Conservation (phyloP, 2,329 filamentous ascomycete species). For the Rasamsonia emersonii region DNA sequence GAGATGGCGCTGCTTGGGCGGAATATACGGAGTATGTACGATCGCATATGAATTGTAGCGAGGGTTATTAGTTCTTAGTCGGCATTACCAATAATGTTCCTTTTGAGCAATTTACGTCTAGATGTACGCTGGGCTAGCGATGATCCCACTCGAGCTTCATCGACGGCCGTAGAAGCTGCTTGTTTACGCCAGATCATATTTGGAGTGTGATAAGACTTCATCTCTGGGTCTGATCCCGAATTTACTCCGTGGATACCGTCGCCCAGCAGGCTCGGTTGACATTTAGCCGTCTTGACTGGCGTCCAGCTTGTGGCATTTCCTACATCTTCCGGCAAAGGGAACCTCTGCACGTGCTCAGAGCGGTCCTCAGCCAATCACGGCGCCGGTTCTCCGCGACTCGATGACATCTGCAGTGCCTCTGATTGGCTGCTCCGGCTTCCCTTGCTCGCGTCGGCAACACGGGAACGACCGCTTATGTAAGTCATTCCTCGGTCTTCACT, state of each 20-base stretch:
- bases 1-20: slow-evolving; percentile 19
- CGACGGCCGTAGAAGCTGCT: too few relatives aligned
- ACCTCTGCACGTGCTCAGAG: slow-evolving; percentile 21
- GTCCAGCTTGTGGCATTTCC: slow-evolving; percentile 13
- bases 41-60: too few relatives aligned
- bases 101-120: too few relatives aligned
- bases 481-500: slow-evolving; percentile 12
- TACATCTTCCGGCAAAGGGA: slow-evolving; percentile 18
- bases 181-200: not conserved
- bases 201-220: not conserved
- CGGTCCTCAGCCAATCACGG: slow-evolving; percentile 19
- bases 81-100: slow-evolving; percentile 4
- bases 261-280: too few relatives aligned
- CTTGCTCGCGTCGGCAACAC: slow-evolving; percentile 25
- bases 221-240: too few relatives aligned
- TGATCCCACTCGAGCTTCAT: too few relatives aligned
- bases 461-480: slow-evolving; percentile 27
- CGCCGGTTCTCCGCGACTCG: slow-evolving; percentile 23
- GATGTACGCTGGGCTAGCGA: too few relatives aligned
- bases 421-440: slow-evolving; percentile 26
- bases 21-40: slow-evolving; percentile 28
- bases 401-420: slow-evolving; percentile 24
- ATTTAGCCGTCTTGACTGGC: slow-evolving; percentile 4
- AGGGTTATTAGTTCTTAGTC: slow-evolving; percentile 7
- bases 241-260: too few relatives aligned